phyloP scores from a whole-genome alignment of 176 grass and related monocot genomes.

The Carex cristatella region DNA sequence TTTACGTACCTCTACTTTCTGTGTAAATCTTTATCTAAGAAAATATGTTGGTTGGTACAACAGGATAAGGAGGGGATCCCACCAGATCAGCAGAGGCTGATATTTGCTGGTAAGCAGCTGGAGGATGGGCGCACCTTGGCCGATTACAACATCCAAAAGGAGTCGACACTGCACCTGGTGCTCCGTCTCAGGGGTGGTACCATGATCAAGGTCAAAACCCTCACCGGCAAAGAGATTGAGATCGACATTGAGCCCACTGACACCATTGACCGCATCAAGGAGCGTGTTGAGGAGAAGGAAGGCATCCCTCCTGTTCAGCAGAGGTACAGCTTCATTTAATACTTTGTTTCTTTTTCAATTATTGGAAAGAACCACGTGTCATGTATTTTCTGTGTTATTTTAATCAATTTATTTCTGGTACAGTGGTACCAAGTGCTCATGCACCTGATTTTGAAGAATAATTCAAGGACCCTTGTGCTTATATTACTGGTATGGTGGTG shows the following conservation, averaged over 20 bases:
- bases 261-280: conserved; percentile 83
- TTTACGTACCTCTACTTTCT: background rate
- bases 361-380: background rate
- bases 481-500: background rate
- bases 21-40: background rate
- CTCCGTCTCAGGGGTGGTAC: conserved; percentile 82
- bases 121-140: conserved; percentile 82
- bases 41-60: conserved; percentile 14
- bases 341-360: background rate
- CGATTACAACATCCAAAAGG: conserved; percentile 92
- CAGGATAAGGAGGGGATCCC: conserved; percentile 92
- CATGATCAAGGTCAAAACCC: conserved; percentile 95
- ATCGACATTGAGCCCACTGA: conserved; percentile 87
- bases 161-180: conserved; percentile 79
- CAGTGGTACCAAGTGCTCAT: background rate
- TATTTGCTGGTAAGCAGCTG: conserved; percentile 83
- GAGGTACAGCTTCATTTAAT: conserved; percentile 26
- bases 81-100: conserved; percentile 70
- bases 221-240: conserved; percentile 88
- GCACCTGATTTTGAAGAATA: background rate
- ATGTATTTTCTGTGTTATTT: background rate
- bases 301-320: conserved; percentile 94
- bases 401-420: background rate
- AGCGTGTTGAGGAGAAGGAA: conserved; percentile 96
- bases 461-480: background rate